Evolutionary conservation across 495 filamentous ascomycete genomes (phyloP).

Genomic region (Podospora appendiculata): DNA sequence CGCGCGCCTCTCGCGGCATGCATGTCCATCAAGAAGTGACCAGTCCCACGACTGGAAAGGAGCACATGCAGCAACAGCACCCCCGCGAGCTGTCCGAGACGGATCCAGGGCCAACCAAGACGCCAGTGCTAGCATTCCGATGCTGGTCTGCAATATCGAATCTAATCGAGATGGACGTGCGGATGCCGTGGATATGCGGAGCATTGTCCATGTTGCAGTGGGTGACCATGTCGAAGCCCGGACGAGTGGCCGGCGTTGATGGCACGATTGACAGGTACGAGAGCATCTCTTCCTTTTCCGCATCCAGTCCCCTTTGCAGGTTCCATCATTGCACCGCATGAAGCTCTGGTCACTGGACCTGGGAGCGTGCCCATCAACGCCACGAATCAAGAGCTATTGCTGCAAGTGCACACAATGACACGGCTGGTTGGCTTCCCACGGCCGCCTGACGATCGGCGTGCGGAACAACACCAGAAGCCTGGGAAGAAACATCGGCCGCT

Average conservation of each 20-base stretch:
- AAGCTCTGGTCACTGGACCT: constrained; percentile 31
- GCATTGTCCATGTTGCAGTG: constrained; percentile 64
- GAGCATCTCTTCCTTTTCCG: constrained; percentile 15
- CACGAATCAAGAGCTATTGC: constrained; percentile 16
- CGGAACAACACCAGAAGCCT: neutral
- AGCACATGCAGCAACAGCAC: neutral
- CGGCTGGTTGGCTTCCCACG: constrained; percentile 11
- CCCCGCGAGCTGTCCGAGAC: constrained; percentile 3
- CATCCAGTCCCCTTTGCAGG: constrained; percentile 4
- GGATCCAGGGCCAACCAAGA: constrained; percentile 36
- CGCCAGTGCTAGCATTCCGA: constrained; percentile 67
- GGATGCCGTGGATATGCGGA: constrained; percentile 83
- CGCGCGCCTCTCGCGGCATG: constrained; percentile 22
- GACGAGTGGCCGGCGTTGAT: constrained; percentile 63
- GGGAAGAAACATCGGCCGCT: neutral
- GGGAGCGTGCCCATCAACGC: constrained; percentile 8
- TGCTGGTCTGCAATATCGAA: constrained; percentile 61
- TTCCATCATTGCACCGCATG: constrained; percentile 31
- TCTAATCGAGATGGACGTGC: constrained; percentile 59
- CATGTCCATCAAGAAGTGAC: constrained; percentile 1
- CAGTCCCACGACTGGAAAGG: constrained; percentile 6
- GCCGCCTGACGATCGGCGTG: neutral
- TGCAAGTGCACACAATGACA: constrained; percentile 36
- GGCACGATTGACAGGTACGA: constrained; percentile 85
- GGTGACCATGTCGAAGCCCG: constrained; percentile 60